These are phyloP conservation scores for Taphrina confusa DNA, from an alignment of 1,139 yeast genomes.

Conservation along the genomic window DNA sequence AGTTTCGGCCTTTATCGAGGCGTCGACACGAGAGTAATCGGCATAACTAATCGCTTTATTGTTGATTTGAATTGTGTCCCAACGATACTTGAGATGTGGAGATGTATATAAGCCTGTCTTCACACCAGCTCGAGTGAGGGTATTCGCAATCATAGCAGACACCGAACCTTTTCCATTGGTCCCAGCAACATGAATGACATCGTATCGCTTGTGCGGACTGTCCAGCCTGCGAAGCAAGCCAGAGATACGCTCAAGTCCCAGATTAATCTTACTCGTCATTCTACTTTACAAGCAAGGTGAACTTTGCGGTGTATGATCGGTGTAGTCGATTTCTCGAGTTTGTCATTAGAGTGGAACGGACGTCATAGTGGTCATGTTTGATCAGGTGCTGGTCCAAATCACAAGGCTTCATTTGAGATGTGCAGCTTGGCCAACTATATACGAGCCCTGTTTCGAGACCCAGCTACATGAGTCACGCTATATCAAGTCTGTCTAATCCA, in stretches of 20 bases:
- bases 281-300: too few relatives aligned
- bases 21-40: conserved; percentile 63
- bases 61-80: conserved; percentile 86
- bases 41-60: conserved; percentile 59
- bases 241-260: conserved; percentile 36
- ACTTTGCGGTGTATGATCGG: too few relatives aligned
- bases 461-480: too few relatives aligned
- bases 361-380: too few relatives aligned
- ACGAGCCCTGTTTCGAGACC: too few relatives aligned
- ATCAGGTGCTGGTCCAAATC: too few relatives aligned
- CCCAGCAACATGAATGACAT: conserved; percentile 90
- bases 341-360: too few relatives aligned
- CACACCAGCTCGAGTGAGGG: conserved; percentile 58
- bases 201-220: conserved; percentile 35
- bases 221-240: conserved; percentile 27
- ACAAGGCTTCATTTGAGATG: too few relatives aligned
- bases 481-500: too few relatives aligned
- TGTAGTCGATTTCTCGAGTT: too few relatives aligned
- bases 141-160: conserved; percentile 88
- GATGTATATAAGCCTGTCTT: conserved; percentile 87
- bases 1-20: not conserved
- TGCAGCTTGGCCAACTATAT: too few relatives aligned
- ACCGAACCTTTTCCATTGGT: conserved; percentile 99
- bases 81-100: conserved; percentile 88
- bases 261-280: conserved; percentile 23